These are phyloP conservation scores for Suillus luteus DNA, from an alignment of 768 basidiomycete genomes.

Conservation along the genomic window DNA sequence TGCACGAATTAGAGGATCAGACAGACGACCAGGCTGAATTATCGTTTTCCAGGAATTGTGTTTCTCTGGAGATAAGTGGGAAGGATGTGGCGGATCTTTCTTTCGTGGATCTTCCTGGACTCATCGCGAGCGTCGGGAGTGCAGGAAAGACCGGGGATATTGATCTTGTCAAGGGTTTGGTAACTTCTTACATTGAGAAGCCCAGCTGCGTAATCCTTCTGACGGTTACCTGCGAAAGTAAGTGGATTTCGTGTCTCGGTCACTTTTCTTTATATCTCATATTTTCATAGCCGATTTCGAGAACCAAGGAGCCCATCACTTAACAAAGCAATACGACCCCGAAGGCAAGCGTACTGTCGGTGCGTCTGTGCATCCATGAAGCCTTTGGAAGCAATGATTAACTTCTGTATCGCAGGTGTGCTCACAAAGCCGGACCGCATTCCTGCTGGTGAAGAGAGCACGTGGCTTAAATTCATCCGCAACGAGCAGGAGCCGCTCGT, in stretches of 20 bases:
- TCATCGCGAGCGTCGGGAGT: constrained; percentile 57
- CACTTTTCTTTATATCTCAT: constrained; percentile 27
- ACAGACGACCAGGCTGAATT: constrained; percentile 20
- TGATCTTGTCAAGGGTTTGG: constrained; percentile 58
- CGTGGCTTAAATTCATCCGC: constrained; percentile 58
- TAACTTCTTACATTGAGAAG: constrained; percentile 59
- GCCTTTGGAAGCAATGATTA: constrained; percentile 41
- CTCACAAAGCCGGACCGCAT: constrained; percentile 75
- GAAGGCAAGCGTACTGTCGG: constrained; percentile 71
- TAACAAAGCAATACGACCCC: constrained; percentile 62
- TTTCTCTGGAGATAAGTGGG: constrained; percentile 61
- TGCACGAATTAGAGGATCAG: constrained; percentile 11
- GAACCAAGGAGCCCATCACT: constrained; percentile 72
- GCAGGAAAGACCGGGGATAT: constrained; percentile 58
- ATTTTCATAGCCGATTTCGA: constrained; percentile 69
- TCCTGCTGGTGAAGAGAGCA: constrained; percentile 21
- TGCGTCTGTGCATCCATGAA: constrained; percentile 54
- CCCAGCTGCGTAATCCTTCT: constrained; percentile 71
- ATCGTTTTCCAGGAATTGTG: constrained; percentile 56
- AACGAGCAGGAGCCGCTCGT: constrained; percentile 44
- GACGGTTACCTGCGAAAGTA: constrained; percentile 53
- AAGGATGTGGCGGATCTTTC: constrained; percentile 62
- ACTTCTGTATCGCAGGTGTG: constrained; percentile 47
- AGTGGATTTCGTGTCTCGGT: constrained; percentile 4
- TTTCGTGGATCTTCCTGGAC: constrained; percentile 64